Evolutionary conservation across 139 green algal genomes (phyloP).

Genomic region (Asterochloris sp.): DNA sequence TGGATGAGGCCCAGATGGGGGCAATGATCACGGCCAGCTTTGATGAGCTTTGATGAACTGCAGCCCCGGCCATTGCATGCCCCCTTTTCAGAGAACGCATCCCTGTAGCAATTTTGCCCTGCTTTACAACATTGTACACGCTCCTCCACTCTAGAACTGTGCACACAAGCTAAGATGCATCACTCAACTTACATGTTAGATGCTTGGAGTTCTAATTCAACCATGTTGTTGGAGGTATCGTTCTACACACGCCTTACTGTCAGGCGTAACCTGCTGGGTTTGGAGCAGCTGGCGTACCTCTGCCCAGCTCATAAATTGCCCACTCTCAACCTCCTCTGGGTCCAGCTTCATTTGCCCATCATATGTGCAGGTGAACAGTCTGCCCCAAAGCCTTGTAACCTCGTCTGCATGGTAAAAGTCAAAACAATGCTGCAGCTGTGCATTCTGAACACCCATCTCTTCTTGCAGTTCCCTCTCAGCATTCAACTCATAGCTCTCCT

Average conservation of each 20-base stretch:
- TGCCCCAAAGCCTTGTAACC: not conserved
- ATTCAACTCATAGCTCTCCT: slow-evolving; percentile 22
- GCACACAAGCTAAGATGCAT: too few relatives aligned
- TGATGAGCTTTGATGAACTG: slow-evolving; percentile 4
- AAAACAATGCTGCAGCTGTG: slow-evolving; percentile 5
- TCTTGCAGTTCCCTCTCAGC: slow-evolving; percentile 23
- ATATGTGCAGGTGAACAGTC: slow-evolving; percentile 21
- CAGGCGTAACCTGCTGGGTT: slow-evolving; percentile 4
- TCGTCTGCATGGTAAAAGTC: slow-evolving; percentile 22
- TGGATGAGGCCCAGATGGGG: slow-evolving; percentile 14
- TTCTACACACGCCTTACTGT: slow-evolving; percentile 16
- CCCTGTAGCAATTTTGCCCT: too few relatives aligned
- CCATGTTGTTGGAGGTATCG: not conserved
- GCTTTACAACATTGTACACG: too few relatives aligned
- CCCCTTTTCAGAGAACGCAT: too few relatives aligned
- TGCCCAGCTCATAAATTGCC: slow-evolving; percentile 8
- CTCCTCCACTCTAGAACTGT: too few relatives aligned
- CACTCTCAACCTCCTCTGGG: slow-evolving; percentile 23
- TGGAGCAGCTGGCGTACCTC: slow-evolving; percentile 13
- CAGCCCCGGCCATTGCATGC: too few relatives aligned
- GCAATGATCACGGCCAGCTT: slow-evolving; percentile 10
- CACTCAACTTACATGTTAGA: too few relatives aligned
- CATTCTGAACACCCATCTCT: slow-evolving; percentile 20
- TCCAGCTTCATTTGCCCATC: slow-evolving; percentile 11
- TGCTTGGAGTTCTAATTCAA: not conserved